Percentiles rank a stretch among this genome's conserved stretches.
These are phyloP conservation scores for Neoboletus brunneissimus DNA, from an alignment of 768 basidiomycete species.

Conservation along the genomic window DNA sequence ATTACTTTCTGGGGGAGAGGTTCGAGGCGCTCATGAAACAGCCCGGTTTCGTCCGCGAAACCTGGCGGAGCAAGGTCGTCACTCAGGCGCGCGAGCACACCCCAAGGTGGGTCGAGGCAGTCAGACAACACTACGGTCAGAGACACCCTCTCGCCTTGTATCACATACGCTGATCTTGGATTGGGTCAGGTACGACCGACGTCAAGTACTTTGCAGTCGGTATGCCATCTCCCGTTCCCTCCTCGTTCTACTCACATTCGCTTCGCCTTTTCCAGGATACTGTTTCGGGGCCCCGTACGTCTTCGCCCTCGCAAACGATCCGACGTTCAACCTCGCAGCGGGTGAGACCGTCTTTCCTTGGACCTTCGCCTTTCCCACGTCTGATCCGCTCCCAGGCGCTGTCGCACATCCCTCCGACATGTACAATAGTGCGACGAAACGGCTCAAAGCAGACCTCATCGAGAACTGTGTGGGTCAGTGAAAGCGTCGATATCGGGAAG, in stretches of 20 bases:
- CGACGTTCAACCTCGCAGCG: conserved; percentile 39
- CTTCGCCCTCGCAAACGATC: conserved; percentile 45
- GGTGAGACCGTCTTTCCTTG: conserved; percentile 30
- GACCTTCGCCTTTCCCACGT: neutral
- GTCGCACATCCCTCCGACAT: conserved; percentile 51
- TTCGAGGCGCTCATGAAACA: conserved; percentile 40
- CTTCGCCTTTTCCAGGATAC: conserved; percentile 39
- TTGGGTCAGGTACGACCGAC: conserved; percentile 18
- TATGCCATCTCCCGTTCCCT: conserved; percentile 10
- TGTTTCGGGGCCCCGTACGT: conserved; percentile 57
- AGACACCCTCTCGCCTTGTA: neutral
- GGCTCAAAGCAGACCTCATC: conserved; percentile 48
- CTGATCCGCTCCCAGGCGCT: conserved; percentile 37
- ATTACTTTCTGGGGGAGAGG: conserved; percentile 63
- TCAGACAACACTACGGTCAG: conserved; percentile 49
- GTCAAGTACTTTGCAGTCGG: conserved; percentile 47
- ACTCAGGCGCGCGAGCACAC: conserved; percentile 38
- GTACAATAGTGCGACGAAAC: conserved; percentile 9
- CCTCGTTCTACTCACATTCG: neutral
- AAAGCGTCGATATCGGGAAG: neutral
- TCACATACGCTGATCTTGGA: neutral
- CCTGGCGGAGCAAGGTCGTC: conserved; percentile 41
- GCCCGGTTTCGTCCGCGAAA: conserved; percentile 35
- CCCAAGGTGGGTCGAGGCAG: conserved; percentile 52
- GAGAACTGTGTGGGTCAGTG: conserved; percentile 44